Base-by-base conservation (phyloP, 805 yeast genomes). In the Candida silvicultrix region DNA sequence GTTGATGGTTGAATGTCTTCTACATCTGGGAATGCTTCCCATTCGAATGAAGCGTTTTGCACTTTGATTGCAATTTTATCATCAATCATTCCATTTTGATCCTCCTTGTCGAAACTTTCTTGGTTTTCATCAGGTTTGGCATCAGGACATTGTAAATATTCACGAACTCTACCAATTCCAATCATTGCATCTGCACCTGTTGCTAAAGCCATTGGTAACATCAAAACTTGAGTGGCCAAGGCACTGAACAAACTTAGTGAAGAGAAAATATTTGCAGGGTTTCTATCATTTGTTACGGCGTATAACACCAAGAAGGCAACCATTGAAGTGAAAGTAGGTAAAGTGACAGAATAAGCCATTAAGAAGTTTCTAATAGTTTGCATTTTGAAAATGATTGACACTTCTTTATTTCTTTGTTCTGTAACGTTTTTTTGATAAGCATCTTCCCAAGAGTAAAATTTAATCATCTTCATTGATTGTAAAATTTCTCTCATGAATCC, bases 371-470 rank as follows among this genome's bases (percentile, higher is more conserved):
- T 77, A 29, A 78, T 58, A 37, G 79, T 66, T 56, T 84, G 88
- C 70, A 85, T 75, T 41, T 63, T 67, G 55, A 77, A 71, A 52
- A 87, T 70, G 43, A 71, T 66, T 9, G 54, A 51, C 75, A 83
- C 78, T 64, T 88, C 96, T 22, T 68, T 62, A 1, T 54, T 54
- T 58, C 96, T 74, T 34, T 77, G 67, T 4, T 70, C 69, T 7
- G 77, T 55, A 38, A 87, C 74, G 40, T 75, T 62, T 12, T 71
- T 61, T 45, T 71, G 69, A 62, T 86, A 88, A 1, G 96, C 87
- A 23, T 71, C 73, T 65, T 89, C 96, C 96, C 96, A 88, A 1
- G 92, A 83, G 60, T 88, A 88, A 62, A 74, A 85, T 67, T 88
- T 88, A 65, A 88, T 84, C 61, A 83, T 74, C 54, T 78, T 82